phyloP scores from a whole-genome alignment of 73 alveolate species.

The Paramecium tetraurelia region DNA sequence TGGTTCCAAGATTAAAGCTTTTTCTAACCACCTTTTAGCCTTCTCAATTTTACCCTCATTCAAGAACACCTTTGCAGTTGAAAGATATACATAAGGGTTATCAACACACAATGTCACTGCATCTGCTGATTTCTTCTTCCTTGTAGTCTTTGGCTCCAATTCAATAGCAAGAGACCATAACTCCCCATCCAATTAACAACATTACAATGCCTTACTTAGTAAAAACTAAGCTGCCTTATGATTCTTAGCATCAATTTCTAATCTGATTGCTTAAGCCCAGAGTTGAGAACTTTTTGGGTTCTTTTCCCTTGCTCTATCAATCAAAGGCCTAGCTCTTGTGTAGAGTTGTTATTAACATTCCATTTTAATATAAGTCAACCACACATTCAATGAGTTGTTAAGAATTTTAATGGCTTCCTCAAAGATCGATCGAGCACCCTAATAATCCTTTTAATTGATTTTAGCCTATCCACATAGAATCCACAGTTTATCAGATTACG shows the following conservation, averaged over 20 bases:
- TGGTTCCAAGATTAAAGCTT: conserved; percentile 67
- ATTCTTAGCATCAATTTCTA: conserved; percentile 73
- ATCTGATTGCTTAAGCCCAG: conserved; percentile 72
- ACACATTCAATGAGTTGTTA: conserved; percentile 36
- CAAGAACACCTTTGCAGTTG: conserved; percentile 73
- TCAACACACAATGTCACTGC: conserved; percentile 73
- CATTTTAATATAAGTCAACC: conserved; percentile 70
- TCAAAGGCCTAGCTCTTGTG: conserved; percentile 77
- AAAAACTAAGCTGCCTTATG: conserved; percentile 70
- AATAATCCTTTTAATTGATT: conserved; percentile 42
- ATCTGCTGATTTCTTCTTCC: conserved; percentile 69
- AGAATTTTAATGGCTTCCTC: conserved; percentile 67
- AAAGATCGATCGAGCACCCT: conserved; percentile 65
- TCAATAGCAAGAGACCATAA: conserved; percentile 80
- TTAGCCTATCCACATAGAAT: conserved; percentile 60
- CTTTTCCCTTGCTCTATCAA: conserved; percentile 78
- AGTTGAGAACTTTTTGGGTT: conserved; percentile 66
- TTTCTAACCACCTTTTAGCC: conserved; percentile 75
- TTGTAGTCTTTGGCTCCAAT: conserved; percentile 69
- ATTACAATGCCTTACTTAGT: conserved; percentile 63
- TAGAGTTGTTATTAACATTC: conserved; percentile 64
- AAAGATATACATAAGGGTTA: conserved; percentile 66
- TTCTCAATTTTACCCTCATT: conserved; percentile 78
- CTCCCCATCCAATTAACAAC: background rate
- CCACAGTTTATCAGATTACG: conserved; percentile 67